Base-by-base conservation (phyloP, 257 asterid genomes). In the Buddleja alternifolia region DNA sequence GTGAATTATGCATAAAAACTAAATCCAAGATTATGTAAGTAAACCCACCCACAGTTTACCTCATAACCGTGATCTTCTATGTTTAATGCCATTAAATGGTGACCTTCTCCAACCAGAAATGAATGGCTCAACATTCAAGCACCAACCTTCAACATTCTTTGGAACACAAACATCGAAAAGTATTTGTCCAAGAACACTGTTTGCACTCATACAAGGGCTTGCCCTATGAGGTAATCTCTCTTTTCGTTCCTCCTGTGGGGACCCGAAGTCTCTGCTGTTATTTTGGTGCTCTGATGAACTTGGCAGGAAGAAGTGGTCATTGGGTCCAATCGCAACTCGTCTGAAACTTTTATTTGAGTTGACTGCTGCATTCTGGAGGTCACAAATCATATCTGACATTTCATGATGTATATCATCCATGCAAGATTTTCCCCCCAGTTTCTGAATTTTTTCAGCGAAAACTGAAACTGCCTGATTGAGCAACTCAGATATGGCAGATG, bases 361-460 rank as follows among this genome's bases (percentile, higher is more conserved):
- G 0, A 82, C 90, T 25, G 95, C 97, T 24, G 98, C 97, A 68
- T 85, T 85, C 81, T 93, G 97, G 81, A 93, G 97, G 87, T 93
- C 92, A 58, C 97, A 88, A 52, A 90, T 83, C 81, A 86, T 53
- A 74, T 81, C 80, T 10, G 92, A 84, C 52, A 88, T 72, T 58
- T 76, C 88, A 42, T 80, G 94, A 10, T 84, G 85, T 79, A 75
- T 63, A 20, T 62, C 75, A 72, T 78, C 82, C 78, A 82, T 70
- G 73, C 74, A 77, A 16, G 85, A 77, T 53, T 63, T 82, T 72
- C 86, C 92, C 60, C 90, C 82, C 6, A 88, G 86, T 65, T 77
- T 81, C 75, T 76, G 83, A 53, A 88, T 83, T 75, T 87, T 93
- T 60, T 60, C 56, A 7, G 81, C 44, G 83, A 90, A 90, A 64